Evolutionary conservation across 257 asterid species (phyloP).

Genomic region (Solanum tarijense): DNA sequence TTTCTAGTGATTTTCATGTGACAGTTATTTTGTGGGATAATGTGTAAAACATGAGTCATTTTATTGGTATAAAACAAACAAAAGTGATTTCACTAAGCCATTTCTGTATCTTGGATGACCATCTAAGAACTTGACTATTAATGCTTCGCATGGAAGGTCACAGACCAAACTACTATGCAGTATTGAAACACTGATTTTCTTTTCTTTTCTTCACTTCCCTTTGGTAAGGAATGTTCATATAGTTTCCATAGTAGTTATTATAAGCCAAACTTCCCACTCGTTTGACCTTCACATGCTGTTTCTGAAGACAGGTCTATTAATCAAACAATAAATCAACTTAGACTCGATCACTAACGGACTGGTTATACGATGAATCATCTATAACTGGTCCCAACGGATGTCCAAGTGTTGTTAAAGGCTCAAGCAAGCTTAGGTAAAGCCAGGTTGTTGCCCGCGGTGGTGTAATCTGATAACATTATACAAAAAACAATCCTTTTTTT

Average conservation of each 20-base stretch:
- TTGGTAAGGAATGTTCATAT: background rate
- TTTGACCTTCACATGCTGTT: background rate
- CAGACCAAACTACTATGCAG: background rate
- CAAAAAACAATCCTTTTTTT: background rate
- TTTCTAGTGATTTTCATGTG: background rate
- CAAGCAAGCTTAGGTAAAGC: background rate
- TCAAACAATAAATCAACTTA: background rate
- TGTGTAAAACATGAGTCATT: background rate
- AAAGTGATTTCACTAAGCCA: background rate
- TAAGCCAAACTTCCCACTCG: background rate
- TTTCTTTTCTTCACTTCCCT: background rate
- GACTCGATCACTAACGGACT: background rate
- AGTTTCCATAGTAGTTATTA: background rate
- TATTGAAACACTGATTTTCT: background rate
- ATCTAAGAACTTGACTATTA: background rate
- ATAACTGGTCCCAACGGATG: background rate
- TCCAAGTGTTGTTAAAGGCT: background rate
- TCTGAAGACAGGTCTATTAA: background rate
- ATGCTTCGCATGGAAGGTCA: background rate
- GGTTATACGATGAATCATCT: background rate
- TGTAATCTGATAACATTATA: background rate
- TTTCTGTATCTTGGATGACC: background rate
- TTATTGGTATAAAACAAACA: background rate
- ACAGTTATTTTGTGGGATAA: background rate
- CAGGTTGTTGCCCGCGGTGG: accelerated